Base-by-base conservation (phyloP, 257 asterid species). In the Solanum okadae region DNA sequence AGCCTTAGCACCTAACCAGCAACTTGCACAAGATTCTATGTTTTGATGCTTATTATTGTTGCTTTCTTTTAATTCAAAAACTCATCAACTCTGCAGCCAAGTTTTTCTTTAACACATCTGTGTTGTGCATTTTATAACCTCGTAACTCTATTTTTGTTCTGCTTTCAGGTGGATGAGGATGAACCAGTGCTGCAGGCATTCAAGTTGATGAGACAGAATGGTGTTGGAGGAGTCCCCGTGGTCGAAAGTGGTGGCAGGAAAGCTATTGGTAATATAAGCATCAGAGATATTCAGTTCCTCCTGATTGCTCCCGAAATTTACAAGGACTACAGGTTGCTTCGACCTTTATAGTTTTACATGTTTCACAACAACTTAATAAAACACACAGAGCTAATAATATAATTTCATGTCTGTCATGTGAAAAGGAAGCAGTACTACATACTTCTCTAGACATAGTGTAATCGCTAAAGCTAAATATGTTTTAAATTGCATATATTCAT, bases 111-210 rank as follows among this genome's bases (percentile, higher is more conserved):
- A 9, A 44, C 67, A 27, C 25, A 16, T 44, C 27, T 27, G 18
- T 3, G 0, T 44, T 5, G 25, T 44, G 27, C 40, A 44, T 79
- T 79, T 44, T 44, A 7, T 46, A 68, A 44, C 10, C 16, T 27
- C 15, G 10, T 82, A 15, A 2, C 23, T 40, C 31, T 37, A 16
- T 84, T 65, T 37, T 27, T 3, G 40, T 46, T 29, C 82, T 20
- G 29, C 23, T 33, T 88, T 61, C 93, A 97, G 98, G 98, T 97
- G 38, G 22, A 88, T 3, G 98, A 94, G 91, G 99, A 97, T 38
- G 99, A 97, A 37, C 98, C 99, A 3, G 99, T 97, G 81, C 93
- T 97, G 91, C 98, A 96, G 90, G 99, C 99, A 27, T 97, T 97
- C 88, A 97, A 96, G 86, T 86, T 96, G 49, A 96, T 96, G 99